phyloP scores from a whole-genome alignment of 1,284 basidiomycete species.

The Volvariella volvacea region DNA sequence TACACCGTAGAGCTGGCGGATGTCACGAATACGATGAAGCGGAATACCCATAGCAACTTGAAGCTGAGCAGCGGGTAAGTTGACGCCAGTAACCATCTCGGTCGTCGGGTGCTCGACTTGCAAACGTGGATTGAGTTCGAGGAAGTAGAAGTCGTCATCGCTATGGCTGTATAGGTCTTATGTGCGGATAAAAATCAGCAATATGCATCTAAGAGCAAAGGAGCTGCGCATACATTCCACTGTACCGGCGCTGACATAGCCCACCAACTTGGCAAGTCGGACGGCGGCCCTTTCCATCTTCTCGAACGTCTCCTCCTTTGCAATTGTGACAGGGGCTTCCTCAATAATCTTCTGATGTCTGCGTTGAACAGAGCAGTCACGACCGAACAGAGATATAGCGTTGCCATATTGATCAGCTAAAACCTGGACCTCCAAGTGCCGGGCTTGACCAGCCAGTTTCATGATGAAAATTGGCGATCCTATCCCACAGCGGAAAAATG shows the following conservation, averaged over 20 bases:
- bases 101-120: constrained; percentile 99
- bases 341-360: constrained; percentile 99
- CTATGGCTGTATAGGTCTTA: constrained; percentile 91
- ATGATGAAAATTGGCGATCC: constrained; percentile 99
- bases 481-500: constrained; percentile 23
- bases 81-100: constrained; percentile 99
- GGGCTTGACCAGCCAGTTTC: constrained; percentile 97
- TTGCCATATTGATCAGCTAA: constrained; percentile 99
- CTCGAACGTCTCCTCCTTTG: constrained; percentile 85
- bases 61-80: constrained; percentile 95
- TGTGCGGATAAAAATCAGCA: constrained; percentile 8
- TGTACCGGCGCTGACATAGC: constrained; percentile 98
- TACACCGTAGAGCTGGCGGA: constrained; percentile 94
- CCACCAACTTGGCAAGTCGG: constrained; percentile 94
- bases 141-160: constrained; percentile 94
- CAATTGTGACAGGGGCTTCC: constrained; percentile 98
- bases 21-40: constrained; percentile 92
- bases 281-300: constrained; percentile 99
- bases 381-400: constrained; percentile 97
- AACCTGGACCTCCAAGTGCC: constrained; percentile 97
- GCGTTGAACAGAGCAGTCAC: constrained; percentile 99
- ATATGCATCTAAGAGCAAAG: neutral
- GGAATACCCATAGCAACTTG: constrained; percentile 99
- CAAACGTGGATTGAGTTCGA: constrained; percentile 98
- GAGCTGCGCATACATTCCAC: constrained; percentile 75